Conservation (phyloP, 2,329 filamentous ascomycete genomes). For the Botrytis byssoidea region DNA sequence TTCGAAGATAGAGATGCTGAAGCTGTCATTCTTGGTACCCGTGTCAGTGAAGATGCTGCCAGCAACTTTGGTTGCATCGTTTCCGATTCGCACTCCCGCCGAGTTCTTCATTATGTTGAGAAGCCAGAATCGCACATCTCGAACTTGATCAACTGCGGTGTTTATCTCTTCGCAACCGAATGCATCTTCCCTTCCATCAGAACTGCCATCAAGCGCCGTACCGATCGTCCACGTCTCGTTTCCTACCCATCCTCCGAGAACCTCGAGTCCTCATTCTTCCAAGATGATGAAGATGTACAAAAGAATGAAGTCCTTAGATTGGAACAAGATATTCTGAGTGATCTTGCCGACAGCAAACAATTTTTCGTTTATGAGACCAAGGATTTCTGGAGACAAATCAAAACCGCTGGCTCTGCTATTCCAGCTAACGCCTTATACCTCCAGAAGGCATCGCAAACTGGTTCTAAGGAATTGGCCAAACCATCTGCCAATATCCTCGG, state of each 20-base stretch:
- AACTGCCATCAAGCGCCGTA: conserved; percentile 91
- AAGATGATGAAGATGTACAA: conserved; percentile 69
- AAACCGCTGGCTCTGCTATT: conserved; percentile 95
- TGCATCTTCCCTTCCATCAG: conserved; percentile 96
- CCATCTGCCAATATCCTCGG: conserved; percentile 85
- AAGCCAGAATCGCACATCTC: conserved; percentile 97
- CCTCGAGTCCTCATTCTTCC: conserved; percentile 67
- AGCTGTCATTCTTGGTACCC: conserved; percentile 91
- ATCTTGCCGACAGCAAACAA: conserved; percentile 93
- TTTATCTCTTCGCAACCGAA: conserved; percentile 95
- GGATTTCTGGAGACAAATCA: conserved; percentile 99
- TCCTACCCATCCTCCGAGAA: conserved; percentile 97
- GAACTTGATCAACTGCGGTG: conserved; percentile 98
- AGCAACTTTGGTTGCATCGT: conserved; percentile 98
- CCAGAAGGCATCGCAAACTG: conserved; percentile 84
- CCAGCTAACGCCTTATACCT: conserved; percentile 96
- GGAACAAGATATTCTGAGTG: conserved; percentile 94
- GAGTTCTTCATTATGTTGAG: conserved; percentile 98
- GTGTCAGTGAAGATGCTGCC: conserved; percentile 85
- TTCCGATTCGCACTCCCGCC: conserved; percentile 87
- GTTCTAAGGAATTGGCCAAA: conserved; percentile 75
- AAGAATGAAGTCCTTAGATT: conserved; percentile 87
- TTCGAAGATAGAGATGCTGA: conserved; percentile 95
- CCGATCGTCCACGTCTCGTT: conserved; percentile 83
- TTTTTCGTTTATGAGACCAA: conserved; percentile 99